A percentile compares a stretch with the other conserved stretches of the same genome.
These are phyloP conservation scores for Kurtzmaniella quercitrusa DNA, from an alignment of 1,139 yeast species.

Conservation along the genomic window DNA sequence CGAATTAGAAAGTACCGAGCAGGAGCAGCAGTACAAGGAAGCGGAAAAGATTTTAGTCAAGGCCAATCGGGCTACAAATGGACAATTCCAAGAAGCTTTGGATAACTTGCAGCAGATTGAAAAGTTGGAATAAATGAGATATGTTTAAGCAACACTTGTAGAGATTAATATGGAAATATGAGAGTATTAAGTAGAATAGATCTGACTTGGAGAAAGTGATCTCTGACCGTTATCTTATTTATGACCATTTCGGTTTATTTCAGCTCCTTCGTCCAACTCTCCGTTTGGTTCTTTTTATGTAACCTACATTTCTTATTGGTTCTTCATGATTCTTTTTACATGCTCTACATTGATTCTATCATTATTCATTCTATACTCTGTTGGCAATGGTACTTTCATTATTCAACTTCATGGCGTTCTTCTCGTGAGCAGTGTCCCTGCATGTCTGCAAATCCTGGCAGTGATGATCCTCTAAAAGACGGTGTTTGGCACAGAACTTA, in stretches of 20 bases:
- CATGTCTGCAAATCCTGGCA: slow-evolving; percentile 77
- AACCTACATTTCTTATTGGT: too few species aligned
- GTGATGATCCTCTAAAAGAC: slow-evolving; percentile 79
- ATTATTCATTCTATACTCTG: slow-evolving; percentile 17
- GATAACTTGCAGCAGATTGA: slow-evolving; percentile 31
- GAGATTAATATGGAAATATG: slow-evolving; percentile 1
- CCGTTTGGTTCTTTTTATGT: too few species aligned
- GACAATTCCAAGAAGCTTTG: slow-evolving; percentile 61
- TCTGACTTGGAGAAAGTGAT: not conserved
- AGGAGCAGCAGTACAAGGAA: slow-evolving; percentile 55
- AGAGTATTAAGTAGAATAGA: slow-evolving; percentile 1
- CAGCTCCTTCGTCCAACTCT: too few species aligned
- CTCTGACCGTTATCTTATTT: too few species aligned
- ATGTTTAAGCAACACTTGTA: too few species aligned
- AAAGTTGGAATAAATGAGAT: slow-evolving; percentile 4
- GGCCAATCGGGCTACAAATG: slow-evolving; percentile 76
- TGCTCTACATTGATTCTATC: slow-evolving; percentile 3
- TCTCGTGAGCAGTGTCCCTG: slow-evolving; percentile 71
- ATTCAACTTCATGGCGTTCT: slow-evolving; percentile 35
- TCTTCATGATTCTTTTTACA: too few species aligned
- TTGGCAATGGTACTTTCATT: slow-evolving; percentile 41
- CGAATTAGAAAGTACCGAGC: slow-evolving; percentile 61
- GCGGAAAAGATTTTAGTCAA: slow-evolving; percentile 62
- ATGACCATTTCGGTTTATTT: too few species aligned
- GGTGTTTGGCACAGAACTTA: slow-evolving; percentile 81